Conservation (phyloP, 306 rosid genomes). For the Prosopis cineraria region DNA sequence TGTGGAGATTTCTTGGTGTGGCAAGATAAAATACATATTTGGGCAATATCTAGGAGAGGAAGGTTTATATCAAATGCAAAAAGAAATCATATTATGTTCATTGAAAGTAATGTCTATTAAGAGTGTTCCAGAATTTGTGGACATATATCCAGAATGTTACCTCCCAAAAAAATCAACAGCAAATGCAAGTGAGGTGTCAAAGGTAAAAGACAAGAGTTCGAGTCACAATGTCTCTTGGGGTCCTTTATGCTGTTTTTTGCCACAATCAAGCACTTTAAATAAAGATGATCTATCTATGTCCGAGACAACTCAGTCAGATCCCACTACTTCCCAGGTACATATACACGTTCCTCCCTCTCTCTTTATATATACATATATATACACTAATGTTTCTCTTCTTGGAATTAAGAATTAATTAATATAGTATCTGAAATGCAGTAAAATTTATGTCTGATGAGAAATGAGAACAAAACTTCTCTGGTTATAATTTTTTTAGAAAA, state of each 20-base stretch:
- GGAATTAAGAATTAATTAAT: background rate
- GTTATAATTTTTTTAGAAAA: no score
- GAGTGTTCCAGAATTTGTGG: background rate
- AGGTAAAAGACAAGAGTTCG: background rate
- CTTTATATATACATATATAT: background rate
- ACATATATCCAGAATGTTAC: background rate
- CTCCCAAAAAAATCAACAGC: background rate
- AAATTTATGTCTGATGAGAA: no score
- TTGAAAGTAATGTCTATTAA: background rate
- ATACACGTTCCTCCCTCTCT: background rate
- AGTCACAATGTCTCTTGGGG: background rate
- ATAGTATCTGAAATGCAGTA: no score
- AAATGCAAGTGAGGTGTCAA: no score
- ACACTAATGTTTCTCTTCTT: no score
- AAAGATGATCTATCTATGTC: background rate
- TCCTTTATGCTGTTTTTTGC: background rate
- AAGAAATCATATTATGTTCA: background rate
- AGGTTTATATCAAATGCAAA: background rate
- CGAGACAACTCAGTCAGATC: background rate
- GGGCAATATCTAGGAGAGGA: background rate
- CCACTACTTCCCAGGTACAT: background rate
- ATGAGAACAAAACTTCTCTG: no score
- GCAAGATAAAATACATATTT: slow-evolving; percentile 21
- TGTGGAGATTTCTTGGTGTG: background rate
- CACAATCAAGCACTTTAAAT: background rate